Evolutionary conservation across 495 filamentous ascomycete genomes (phyloP).

Genomic region (Delitschia confertaspora): DNA sequence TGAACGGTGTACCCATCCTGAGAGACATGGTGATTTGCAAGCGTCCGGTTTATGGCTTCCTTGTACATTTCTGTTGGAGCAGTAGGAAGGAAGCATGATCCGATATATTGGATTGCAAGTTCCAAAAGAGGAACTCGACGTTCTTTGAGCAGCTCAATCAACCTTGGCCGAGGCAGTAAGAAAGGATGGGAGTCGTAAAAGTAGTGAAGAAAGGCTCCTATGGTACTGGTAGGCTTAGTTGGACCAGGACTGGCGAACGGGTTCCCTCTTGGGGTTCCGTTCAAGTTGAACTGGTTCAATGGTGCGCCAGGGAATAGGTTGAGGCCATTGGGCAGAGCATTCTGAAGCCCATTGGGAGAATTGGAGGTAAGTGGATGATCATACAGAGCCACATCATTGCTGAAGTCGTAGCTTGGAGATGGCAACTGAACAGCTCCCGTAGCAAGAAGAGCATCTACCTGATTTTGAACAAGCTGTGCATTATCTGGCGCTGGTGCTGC

Average conservation of each 20-base stretch:
- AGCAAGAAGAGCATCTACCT: constrained; percentile 1
- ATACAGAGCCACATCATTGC: constrained; percentile 6
- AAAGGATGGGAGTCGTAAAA: constrained; percentile 67
- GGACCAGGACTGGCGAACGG: constrained; percentile 4
- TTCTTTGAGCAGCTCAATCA: constrained; percentile 31
- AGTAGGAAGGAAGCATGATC: constrained; percentile 52
- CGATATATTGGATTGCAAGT: constrained; percentile 62
- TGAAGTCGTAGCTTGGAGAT: constrained; percentile 17
- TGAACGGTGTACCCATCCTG: constrained; percentile 65
- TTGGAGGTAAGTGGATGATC: background rate
- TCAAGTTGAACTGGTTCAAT: constrained; percentile 10
- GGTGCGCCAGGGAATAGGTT: background rate
- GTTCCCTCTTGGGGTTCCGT: constrained; percentile 14
- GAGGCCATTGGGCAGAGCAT: constrained; percentile 4
- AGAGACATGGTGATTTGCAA: constrained; percentile 38
- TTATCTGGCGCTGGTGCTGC: constrained; percentile 19
- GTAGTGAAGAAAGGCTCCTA: constrained; percentile 22
- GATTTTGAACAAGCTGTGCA: constrained; percentile 1
- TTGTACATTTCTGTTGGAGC: constrained; percentile 42
- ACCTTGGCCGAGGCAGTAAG: constrained; percentile 41
- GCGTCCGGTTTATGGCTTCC: constrained; percentile 47
- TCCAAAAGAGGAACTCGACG: constrained; percentile 39
- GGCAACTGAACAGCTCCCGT: constrained; percentile 1
- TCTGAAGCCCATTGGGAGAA: constrained; percentile 3
- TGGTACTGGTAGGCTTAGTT: constrained; percentile 2